Percentiles rank a stretch among this genome's conserved stretches.
phyloP scores from a whole-genome alignment of 2,329 filamentous ascomycete genomes.

The Pseudocercospora pini-densiflorae region DNA sequence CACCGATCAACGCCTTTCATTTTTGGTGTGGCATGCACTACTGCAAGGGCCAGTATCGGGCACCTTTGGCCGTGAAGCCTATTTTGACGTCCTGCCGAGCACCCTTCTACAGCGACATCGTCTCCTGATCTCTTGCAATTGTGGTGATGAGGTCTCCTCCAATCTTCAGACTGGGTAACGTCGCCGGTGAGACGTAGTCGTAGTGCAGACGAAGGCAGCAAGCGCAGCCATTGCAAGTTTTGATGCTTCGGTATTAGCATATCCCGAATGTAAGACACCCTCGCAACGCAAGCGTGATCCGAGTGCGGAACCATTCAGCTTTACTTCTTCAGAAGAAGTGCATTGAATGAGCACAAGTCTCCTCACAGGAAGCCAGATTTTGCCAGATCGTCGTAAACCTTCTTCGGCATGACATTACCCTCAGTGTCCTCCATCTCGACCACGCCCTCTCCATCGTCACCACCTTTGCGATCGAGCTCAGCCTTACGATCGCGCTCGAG shows the following conservation, averaged over 20 bases:
- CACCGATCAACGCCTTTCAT: background rate
- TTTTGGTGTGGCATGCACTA: background rate
- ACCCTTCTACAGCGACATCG: background rate
- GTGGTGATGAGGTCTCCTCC: background rate
- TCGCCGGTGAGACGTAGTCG: background rate
- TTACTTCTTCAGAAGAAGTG: background rate
- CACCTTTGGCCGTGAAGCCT: background rate
- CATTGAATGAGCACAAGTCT: background rate
- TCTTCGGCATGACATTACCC: slow-evolving; percentile 98
- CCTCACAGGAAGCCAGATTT: slow-evolving; percentile 81
- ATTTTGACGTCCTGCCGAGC: background rate
- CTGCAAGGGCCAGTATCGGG: background rate
- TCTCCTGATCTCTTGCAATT: background rate
- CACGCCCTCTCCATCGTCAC: slow-evolving; percentile 65
- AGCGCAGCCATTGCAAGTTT: background rate
- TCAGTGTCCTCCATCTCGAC: slow-evolving; percentile 99
- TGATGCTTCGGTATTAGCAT: background rate
- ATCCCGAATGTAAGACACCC: background rate
- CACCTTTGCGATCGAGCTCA: slow-evolving; percentile 67
- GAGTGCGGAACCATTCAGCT: background rate
- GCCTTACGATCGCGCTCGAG: slow-evolving; percentile 84
- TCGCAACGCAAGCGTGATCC: background rate
- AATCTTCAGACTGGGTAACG: background rate
- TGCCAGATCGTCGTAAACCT: slow-evolving; percentile 94
- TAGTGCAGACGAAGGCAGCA: background rate